These are phyloP conservation scores for Ceratobasidium sp. DNA, from an alignment of 1,284 basidiomycete genomes.

Conservation along the genomic window DNA sequence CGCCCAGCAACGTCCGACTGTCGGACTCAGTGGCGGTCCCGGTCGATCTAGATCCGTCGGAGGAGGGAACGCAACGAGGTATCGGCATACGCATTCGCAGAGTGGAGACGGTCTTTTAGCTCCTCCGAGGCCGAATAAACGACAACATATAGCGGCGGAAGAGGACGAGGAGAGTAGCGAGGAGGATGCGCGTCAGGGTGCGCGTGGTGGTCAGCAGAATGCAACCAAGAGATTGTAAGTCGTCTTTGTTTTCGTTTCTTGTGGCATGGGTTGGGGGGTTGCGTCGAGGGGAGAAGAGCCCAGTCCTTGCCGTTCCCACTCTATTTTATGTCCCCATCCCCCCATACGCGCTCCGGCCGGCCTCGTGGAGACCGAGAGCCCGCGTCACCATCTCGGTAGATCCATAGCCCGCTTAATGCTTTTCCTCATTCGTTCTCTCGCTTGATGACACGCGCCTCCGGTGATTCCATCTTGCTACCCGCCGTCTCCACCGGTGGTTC, in stretches of 20 bases:
- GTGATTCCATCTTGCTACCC: not conserved
- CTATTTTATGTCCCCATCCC: too few species aligned
- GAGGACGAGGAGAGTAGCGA: conserved; percentile 18
- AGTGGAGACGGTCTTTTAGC: not conserved
- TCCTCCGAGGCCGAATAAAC: not conserved
- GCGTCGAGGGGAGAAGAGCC: not conserved
- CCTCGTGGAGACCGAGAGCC: too few species aligned
- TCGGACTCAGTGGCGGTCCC: not conserved
- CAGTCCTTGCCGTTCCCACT: too few species aligned
- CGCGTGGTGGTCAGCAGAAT: not conserved
- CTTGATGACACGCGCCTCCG: not conserved
- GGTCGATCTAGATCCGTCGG: not conserved
- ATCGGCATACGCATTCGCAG: conserved; percentile 10
- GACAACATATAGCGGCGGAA: not conserved
- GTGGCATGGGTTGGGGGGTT: not conserved
- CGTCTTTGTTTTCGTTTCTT: not conserved
- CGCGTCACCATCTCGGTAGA: too few species aligned
- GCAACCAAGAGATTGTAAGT: conserved; percentile 20
- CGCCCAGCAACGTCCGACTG: too few species aligned
- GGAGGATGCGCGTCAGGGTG: not conserved
- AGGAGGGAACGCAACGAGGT: not conserved
- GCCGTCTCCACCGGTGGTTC: conserved; percentile 19
- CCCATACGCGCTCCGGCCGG: too few species aligned
- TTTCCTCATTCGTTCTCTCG: too few species aligned
- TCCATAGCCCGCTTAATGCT: too few species aligned